A percentile compares a stretch with the other conserved stretches of the same genome.
Conservation (phyloP, 495 filamentous ascomycete species). For the Trichocladium antarcticum region DNA sequence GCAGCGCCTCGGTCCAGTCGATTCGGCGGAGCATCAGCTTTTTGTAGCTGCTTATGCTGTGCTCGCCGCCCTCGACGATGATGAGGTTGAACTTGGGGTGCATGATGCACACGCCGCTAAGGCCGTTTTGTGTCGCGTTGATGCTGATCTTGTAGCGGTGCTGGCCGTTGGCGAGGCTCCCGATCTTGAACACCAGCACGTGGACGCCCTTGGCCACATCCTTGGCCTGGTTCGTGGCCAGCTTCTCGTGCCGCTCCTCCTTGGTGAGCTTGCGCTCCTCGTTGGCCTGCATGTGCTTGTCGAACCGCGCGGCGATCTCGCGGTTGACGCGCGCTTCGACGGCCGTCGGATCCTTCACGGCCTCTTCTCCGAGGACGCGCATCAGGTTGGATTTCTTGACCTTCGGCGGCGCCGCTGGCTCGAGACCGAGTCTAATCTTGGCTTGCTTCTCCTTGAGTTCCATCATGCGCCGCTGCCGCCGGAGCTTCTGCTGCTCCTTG, state of each 20-base stretch:
- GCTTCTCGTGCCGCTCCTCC: conserved; percentile 78
- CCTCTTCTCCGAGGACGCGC: conserved; percentile 93
- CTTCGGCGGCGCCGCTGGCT: conserved; percentile 82
- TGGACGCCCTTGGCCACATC: conserved; percentile 78
- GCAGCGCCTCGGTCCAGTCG: conserved; percentile 83
- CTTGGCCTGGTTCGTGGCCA: conserved; percentile 69
- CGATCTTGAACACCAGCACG: conserved; percentile 77
- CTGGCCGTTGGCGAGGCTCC: conserved; percentile 75
- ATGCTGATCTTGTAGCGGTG: conserved; percentile 87
- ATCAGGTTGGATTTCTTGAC: conserved; percentile 94
- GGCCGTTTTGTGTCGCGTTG: conserved; percentile 76
- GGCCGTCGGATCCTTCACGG: conserved; percentile 93
- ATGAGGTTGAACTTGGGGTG: conserved; percentile 79
- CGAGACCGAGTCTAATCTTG: conserved; percentile 83
- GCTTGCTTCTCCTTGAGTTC: conserved; percentile 92
- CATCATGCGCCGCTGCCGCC: conserved; percentile 80
- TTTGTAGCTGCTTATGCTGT: conserved; percentile 68
- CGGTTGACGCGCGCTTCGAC: conserved; percentile 88
- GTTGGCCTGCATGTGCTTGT: conserved; percentile 66
- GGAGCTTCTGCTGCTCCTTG: conserved; percentile 82
- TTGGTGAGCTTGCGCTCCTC: conserved; percentile 84
- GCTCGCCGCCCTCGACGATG: conserved; percentile 80
- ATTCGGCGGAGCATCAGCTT: conserved; percentile 85
- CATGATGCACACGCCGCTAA: conserved; percentile 82
- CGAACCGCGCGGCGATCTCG: conserved; percentile 75